Percentiles rank a stretch among this genome's conserved stretches.
Evolutionary conservation across 2,329 filamentous ascomycete genomes (phyloP).

Genomic region (Pestalotiopsis sp.): DNA sequence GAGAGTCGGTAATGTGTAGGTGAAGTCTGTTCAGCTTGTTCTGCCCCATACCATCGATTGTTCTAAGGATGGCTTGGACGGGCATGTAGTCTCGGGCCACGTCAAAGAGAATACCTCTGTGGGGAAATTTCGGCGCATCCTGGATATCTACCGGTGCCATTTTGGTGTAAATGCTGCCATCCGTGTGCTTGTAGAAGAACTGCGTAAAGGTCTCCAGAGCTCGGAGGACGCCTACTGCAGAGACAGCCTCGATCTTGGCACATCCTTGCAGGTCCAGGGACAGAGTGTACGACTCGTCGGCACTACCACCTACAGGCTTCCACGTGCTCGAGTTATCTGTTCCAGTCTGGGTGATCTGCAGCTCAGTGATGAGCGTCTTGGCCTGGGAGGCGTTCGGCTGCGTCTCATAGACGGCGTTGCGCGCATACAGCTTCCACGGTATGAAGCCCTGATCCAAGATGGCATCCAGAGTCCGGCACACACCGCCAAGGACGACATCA

Average conservation of each 20-base stretch:
- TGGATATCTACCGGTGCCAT: conserved; percentile 71
- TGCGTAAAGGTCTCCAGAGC: conserved; percentile 80
- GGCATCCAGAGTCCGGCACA: conserved; percentile 62
- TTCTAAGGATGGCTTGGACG: conserved; percentile 69
- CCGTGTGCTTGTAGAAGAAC: conserved; percentile 75
- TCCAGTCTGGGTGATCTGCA: conserved; percentile 64
- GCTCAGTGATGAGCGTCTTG: conserved; percentile 57
- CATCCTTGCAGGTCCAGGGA: conserved; percentile 59
- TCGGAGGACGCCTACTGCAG: conserved; percentile 70
- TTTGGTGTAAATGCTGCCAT: conserved; percentile 67
- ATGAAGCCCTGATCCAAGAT: conserved; percentile 72
- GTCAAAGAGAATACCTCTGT: conserved; percentile 82
- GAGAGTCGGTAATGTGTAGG: conserved; percentile 80
- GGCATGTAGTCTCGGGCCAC: conserved; percentile 74
- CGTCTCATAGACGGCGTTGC: conserved; percentile 58
- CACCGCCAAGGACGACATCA: conserved; percentile 57
- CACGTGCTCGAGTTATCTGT: conserved; percentile 56
- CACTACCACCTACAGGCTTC: conserved; percentile 63
- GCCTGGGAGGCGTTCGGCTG: conserved; percentile 58
- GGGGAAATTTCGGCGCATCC: conserved; percentile 75
- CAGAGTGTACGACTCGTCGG: conserved; percentile 79
- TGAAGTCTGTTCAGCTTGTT: conserved; percentile 86
- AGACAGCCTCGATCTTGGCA: conserved; percentile 65
- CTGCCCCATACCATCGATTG: conserved; percentile 76
- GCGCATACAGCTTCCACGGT: conserved; percentile 76